Conservation (phyloP, 192 early-diverging fungal species). For the Kappamyces sp. region DNA sequence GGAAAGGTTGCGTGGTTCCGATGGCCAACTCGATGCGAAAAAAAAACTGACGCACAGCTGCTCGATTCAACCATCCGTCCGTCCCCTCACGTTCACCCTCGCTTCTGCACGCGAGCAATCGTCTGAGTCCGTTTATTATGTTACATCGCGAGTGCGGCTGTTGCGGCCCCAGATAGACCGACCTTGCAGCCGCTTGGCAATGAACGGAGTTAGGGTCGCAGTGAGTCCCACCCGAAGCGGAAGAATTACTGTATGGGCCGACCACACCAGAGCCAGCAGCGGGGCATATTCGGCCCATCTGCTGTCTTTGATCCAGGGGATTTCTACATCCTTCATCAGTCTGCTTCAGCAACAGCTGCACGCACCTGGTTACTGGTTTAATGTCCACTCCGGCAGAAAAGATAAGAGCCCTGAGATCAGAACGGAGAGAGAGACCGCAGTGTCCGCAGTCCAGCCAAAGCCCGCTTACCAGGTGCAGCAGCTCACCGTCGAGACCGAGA, state of each 20-base stretch:
- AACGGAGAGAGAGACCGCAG: background rate
- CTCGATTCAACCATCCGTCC: background rate
- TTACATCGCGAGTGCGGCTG: background rate
- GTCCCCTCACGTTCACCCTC: too few relatives aligned
- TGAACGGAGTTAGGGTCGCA: constrained; percentile 26
- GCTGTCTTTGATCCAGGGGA: background rate
- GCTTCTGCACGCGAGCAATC: too few relatives aligned
- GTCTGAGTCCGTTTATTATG: constrained; percentile 3
- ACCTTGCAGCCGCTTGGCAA: constrained; percentile 15
- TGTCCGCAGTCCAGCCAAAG: too few relatives aligned
- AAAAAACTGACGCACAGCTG: background rate
- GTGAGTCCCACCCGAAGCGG: constrained; percentile 30
- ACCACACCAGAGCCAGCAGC: constrained; percentile 19
- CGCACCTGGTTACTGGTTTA: background rate
- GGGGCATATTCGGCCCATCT: constrained; percentile 12
- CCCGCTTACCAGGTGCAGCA: constrained; percentile 20
- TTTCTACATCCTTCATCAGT: background rate
- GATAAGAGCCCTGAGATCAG: background rate
- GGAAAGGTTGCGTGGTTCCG: constrained; percentile 6
- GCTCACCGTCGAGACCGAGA: constrained; percentile 24
- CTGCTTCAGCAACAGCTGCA: background rate
- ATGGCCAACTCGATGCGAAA: background rate
- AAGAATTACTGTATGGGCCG: constrained; percentile 29
- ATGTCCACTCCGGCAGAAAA: constrained; percentile 10
- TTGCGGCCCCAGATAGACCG: background rate